A percentile compares a stretch with the other conserved stretches of the same genome.
These are phyloP conservation scores for Cladosporium sp. DNA, from an alignment of 2,329 filamentous ascomycete genomes.

Conservation along the genomic window DNA sequence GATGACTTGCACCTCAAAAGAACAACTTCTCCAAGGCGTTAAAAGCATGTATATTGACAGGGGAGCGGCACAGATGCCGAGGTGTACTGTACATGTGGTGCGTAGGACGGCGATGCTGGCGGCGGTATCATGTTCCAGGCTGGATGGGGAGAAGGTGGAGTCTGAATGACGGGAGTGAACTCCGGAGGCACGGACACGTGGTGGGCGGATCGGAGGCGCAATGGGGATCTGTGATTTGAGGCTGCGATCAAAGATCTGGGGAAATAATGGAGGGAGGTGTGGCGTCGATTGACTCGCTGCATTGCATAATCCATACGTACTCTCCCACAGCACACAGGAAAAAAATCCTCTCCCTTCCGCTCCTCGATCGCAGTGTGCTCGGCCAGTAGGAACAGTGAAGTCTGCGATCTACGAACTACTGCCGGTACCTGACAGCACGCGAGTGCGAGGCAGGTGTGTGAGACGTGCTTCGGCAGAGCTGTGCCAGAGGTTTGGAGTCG, in stretches of 20 bases:
- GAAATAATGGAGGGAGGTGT: neutral
- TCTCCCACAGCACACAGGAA: neutral
- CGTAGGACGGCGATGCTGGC: too few species aligned
- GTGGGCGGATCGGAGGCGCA: too few species aligned
- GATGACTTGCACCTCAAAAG: neutral
- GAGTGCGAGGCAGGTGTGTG: neutral
- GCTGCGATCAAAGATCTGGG: neutral
- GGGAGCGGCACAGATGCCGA: too few species aligned
- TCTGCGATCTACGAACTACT: neutral
- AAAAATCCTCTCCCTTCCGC: neutral
- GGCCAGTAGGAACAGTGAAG: neutral
- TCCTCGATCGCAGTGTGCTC: neutral
- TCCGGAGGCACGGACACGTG: too few species aligned
- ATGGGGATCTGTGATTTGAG: too few species aligned
- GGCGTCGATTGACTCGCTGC: neutral
- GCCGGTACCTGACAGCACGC: neutral
- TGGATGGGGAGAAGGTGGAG: too few species aligned
- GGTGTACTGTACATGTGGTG: too few species aligned
- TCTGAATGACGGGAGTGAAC: too few species aligned
- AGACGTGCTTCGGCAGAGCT: neutral
- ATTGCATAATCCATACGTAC: conserved; percentile 2
- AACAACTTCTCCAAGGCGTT: neutral
- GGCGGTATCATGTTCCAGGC: too few species aligned
- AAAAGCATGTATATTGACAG: too few species aligned
- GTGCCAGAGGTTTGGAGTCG: neutral